Percentiles rank a stretch among this genome's conserved stretches.
These are phyloP conservation scores for Chrysosporium queenslandicum DNA, from an alignment of 2,329 filamentous ascomycete species.

Conservation along the genomic window DNA sequence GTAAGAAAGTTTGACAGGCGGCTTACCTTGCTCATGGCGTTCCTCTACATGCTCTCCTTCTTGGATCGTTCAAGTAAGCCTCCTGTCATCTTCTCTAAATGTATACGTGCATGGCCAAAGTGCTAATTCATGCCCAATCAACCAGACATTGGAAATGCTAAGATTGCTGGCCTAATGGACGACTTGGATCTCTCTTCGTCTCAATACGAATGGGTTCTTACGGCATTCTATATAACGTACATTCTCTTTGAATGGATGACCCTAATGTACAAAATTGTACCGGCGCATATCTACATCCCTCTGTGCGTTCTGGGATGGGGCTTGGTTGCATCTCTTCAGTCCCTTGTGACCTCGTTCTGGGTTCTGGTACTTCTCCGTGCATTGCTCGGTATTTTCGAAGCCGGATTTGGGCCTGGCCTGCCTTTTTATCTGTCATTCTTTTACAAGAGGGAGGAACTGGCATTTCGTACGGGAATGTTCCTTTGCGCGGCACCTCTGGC, in stretches of 20 bases:
- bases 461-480: conserved; percentile 75
- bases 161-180: conserved; percentile 47
- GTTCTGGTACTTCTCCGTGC: conserved; percentile 41
- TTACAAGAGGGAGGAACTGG: conserved; percentile 60
- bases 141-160: conserved; percentile 52
- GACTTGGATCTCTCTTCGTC: conserved; percentile 46
- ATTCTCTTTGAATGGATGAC: conserved; percentile 59
- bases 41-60: conserved; percentile 77
- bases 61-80: conserved; percentile 70
- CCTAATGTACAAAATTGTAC: conserved; percentile 50
- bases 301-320: conserved; percentile 66
- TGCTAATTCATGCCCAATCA: not conserved
- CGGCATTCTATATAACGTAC: conserved; percentile 55
- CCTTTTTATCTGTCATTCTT: conserved; percentile 57
- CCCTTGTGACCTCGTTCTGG: conserved; percentile 52
- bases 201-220: conserved; percentile 54
- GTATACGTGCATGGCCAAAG: not conserved
- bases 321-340: conserved; percentile 63
- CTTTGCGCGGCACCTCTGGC: conserved; percentile 61
- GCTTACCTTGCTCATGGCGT: conserved; percentile 68
- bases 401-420: conserved; percentile 53
- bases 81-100: not conserved
- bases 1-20: conserved; percentile 65
- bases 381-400: conserved; percentile 48
- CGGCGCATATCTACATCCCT: conserved; percentile 52